Base-by-base conservation (phyloP, 805 yeast genomes). In the Debaryomyces castellii region DNA sequence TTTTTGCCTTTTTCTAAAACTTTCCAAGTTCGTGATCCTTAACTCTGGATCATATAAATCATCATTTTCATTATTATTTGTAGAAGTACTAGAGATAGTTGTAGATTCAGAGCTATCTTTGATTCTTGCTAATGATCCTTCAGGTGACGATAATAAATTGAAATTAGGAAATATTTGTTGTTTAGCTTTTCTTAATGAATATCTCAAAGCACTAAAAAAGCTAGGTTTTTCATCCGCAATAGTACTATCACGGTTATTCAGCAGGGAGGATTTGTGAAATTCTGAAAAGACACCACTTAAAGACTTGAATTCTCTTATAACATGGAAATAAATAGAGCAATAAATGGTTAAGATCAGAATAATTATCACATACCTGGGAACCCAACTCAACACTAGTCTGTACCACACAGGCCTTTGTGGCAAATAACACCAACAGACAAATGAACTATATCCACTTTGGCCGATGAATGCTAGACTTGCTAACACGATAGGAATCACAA, bases 341-440 rank as follows among this genome's bases (percentile, higher is more conserved):
- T 90, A 90, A 39, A 89, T 80, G 3, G 73, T 61, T 28, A 87
- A 56, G 51, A 91, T 87, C 21, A 76, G 57, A 8, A 86, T 59
- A 47, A 87, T 76, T 44, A 90, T 78, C 46, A 79, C 64, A 59
- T 82, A 89, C 41, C 97, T 73, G 10, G 95, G 90, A 1, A 82
- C 83, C 96, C 96, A 91, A 51, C 89, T 80, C 41, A 90, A 66
- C 1, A 73, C 89, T 33, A 85, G 59, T 46, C 89, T 71, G 60
- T 82, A 85, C 94, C 94, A 89, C 6, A 74, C 59, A 0, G 95
- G 95, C 1, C 66, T 50, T 36, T 80, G 79, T 0, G 96, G 90
- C 46, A 90, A 67, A 61, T 85, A 89, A 59, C 96, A 85, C 90
- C 89, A 87, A 50, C 83, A 79, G 35, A 84, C 80, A 48, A 78